Evolutionary conservation across 2,329 filamentous ascomycete species (phyloP).

Genomic region (Ceratocystis ficicola): DNA sequence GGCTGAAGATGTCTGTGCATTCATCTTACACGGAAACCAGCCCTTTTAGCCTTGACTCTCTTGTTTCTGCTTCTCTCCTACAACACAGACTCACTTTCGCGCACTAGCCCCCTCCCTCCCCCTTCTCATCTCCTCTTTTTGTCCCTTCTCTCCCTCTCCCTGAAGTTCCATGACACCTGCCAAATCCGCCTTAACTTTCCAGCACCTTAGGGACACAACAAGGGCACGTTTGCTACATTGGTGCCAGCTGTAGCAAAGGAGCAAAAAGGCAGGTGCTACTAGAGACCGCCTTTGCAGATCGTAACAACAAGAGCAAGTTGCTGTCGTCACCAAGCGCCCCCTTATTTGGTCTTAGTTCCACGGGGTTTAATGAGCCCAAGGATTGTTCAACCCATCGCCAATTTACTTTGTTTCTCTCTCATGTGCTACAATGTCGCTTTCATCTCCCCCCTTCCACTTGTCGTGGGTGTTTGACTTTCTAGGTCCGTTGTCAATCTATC

Average conservation of each 20-base stretch:
- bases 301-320: not conserved
- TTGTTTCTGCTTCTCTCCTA: not conserved
- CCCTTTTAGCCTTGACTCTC: not conserved
- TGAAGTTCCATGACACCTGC: slow-evolving; percentile 6
- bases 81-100: not conserved
- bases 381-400: not conserved
- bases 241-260: not conserved
- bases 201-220: not conserved
- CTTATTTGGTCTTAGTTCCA: not conserved
- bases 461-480: not conserved
- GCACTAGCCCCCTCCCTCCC: not conserved
- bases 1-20: not conserved
- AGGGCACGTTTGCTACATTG: not conserved
- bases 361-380: not conserved
- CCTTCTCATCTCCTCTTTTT: slow-evolving; percentile 4
- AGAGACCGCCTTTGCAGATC: not conserved
- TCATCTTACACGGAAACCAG: not conserved
- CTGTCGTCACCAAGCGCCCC: not conserved
- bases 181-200: slow-evolving; percentile 2
- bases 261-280: not conserved
- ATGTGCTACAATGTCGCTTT: not conserved
- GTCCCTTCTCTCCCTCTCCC: not conserved
- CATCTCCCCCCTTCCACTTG: not conserved
- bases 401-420: not conserved
- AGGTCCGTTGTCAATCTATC: not conserved